phyloP scores from a whole-genome alignment of 768 basidiomycete genomes.

The Pisolithus microcarpus region DNA sequence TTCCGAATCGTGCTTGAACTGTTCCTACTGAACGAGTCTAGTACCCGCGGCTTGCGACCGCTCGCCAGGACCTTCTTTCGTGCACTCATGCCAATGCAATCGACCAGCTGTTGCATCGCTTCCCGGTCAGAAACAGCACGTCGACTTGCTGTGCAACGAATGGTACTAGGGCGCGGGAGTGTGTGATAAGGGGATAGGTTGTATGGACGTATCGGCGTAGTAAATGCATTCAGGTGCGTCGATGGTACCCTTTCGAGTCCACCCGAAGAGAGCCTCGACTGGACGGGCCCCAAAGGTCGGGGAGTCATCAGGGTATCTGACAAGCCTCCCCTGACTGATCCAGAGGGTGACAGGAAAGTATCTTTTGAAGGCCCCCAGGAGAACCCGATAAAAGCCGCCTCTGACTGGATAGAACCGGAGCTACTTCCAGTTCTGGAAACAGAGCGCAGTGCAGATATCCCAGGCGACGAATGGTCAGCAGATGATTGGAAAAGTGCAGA shows the following conservation, averaged over 20 bases:
- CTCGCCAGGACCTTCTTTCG: slow-evolving; percentile 80
- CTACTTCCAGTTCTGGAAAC: slow-evolving; percentile 29
- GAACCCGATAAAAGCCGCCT: slow-evolving; percentile 69
- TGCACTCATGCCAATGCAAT: slow-evolving; percentile 81
- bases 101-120: slow-evolving; percentile 81
- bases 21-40: slow-evolving; percentile 29
- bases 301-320: slow-evolving; percentile 14
- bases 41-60: slow-evolving; percentile 64
- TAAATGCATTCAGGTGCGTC: slow-evolving; percentile 34
- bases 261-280: slow-evolving; percentile 5
- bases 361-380: slow-evolving; percentile 75
- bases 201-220: slow-evolving; percentile 54
- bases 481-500: slow-evolving; percentile 72
- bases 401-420: slow-evolving; percentile 26
- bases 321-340: slow-evolving; percentile 1
- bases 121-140: slow-evolving; percentile 70
- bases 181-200: slow-evolving; percentile 37
- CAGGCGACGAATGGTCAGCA: slow-evolving; percentile 44
- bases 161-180: slow-evolving; percentile 48
- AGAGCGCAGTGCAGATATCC: slow-evolving; percentile 38
- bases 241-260: slow-evolving; percentile 9
- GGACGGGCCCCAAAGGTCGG: slow-evolving; percentile 13
- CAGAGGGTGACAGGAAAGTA: slow-evolving; percentile 41
- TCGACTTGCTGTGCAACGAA: slow-evolving; percentile 41
- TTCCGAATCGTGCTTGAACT: slow-evolving; percentile 36